These are phyloP conservation scores for Ogataea pini DNA, from an alignment of 805 yeast species.

Conservation along the genomic window DNA sequence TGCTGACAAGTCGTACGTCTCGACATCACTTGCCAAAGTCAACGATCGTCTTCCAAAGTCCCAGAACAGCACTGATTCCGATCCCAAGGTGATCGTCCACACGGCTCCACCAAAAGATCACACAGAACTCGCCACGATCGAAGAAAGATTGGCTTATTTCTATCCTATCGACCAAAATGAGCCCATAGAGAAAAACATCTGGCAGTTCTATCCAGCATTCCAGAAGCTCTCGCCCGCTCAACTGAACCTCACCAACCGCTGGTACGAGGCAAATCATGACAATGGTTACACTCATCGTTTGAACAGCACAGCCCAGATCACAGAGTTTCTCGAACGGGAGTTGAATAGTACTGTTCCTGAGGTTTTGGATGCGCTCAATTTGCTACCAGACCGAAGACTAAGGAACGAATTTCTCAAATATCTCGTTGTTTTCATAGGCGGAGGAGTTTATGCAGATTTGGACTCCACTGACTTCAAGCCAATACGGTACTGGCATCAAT, in stretches of 20 bases:
- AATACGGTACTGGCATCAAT: conserved; percentile 28
- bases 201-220: conserved; percentile 19
- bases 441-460: conserved; percentile 58
- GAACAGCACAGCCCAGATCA: conserved; percentile 7
- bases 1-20: conserved; percentile 4
- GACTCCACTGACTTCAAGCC: conserved; percentile 54
- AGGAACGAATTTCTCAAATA: conserved; percentile 55
- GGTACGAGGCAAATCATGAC: conserved; percentile 17
- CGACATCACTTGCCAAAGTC: neutral
- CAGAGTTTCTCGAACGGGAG: neutral
- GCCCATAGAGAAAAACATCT: conserved; percentile 17
- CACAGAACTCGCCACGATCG: conserved; percentile 13
- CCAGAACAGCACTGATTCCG: neutral
- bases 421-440: conserved; percentile 48
- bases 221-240: neutral
- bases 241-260: conserved; percentile 9
- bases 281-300: conserved; percentile 14
- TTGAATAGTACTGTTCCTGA: conserved; percentile 44
- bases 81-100: neutral
- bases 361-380: conserved; percentile 48
- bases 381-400: conserved; percentile 51
- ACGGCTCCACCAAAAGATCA: conserved; percentile 8
- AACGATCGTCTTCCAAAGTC: neutral
- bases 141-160: conserved; percentile 13
- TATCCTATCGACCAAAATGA: conserved; percentile 17